These are phyloP conservation scores for Globisporangium apiculatum DNA, from an alignment of 352 stramenopile genomes.

Conservation along the genomic window DNA sequence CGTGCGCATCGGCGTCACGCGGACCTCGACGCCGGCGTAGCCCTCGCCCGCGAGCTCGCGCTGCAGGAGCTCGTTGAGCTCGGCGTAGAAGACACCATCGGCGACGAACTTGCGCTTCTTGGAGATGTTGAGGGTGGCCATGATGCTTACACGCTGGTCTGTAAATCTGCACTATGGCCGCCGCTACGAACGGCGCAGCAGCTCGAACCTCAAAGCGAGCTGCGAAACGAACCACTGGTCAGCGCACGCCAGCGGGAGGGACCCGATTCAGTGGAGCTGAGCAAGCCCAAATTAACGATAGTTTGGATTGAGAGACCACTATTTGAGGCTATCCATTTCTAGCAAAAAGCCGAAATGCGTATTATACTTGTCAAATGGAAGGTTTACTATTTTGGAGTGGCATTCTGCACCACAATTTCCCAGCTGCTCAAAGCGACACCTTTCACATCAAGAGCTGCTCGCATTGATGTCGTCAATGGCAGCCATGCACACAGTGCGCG, in stretches of 20 bases:
- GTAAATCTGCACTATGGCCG: conserved; percentile 13
- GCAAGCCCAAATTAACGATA: not conserved
- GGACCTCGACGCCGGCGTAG: conserved; percentile 98
- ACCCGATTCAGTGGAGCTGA: not conserved
- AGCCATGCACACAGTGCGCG: too few species aligned
- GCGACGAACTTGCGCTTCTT: conserved; percentile 99
- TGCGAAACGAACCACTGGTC: not conserved
- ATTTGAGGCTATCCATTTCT: too few species aligned
- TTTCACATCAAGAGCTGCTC: too few species aligned
- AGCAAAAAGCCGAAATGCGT: too few species aligned
- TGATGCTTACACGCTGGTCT: conserved; percentile 27
- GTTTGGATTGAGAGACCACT: not conserved
- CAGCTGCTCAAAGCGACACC: too few species aligned
- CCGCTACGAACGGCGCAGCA: not conserved
- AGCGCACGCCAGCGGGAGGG: not conserved
- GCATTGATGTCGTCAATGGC: not conserved
- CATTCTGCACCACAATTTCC: too few species aligned
- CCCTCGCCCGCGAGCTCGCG: conserved; percentile 97
- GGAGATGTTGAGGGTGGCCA: conserved; percentile 90
- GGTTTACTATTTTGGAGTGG: too few species aligned
- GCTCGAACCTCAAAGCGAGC: not conserved
- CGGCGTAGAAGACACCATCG: conserved; percentile 99
- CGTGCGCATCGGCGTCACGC: conserved; percentile 97
- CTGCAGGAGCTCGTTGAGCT: conserved; percentile 99
- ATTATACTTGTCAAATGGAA: too few species aligned